Evolutionary conservation across 1,284 basidiomycete species (phyloP), one percentile per base, ranked within the genome.

Genomic region (Microbotryum scabiosae): DNA sequence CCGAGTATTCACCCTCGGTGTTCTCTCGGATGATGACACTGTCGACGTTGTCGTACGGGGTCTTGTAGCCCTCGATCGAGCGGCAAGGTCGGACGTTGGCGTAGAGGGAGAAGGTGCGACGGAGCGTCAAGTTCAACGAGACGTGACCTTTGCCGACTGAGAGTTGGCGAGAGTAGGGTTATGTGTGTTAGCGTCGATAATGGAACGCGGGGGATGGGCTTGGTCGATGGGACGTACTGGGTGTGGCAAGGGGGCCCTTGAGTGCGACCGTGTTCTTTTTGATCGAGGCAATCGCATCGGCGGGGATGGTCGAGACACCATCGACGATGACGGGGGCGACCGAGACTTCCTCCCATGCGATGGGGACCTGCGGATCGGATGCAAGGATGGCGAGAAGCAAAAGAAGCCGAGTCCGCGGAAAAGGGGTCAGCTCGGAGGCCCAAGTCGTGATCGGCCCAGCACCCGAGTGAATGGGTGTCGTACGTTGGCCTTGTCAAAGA

Each of bases 1-100:
- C 94, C 67, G 93, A 97, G 80, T 98, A 99, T 78, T 99, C 96
- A 73, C 96, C 96, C 79, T 99, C 96, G 32, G 96, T 99, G 79
- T 99, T 99, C 79, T 99, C 96, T 74, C 96, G 90, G 76, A 99
- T 98, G 69, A 99, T 81, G 56, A 97, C 94, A 28, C 90, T 94
- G 81, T 99, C 88, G 70, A 99, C 96, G 74, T 97, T 86, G 75
- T 97, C 93, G 75, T 99, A 97, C 9, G 93, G 88, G 0, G 96
- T 99, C 81, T 96, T 96, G 82, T 86, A 97, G 51, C 96, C 96
- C 76, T 90, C 80, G 78, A 99, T 90, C 52, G 94, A 97, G 54
- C 85, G 84, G 75, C 96, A 99, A 54, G 94, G 96, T 66, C 94
- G 85, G 70, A 98, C 94, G 76, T 98, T 98, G 74, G 96, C 96